These are phyloP conservation scores for Scenedesmus sp. DNA, from an alignment of 163 green algal species.

Conservation along the genomic window DNA sequence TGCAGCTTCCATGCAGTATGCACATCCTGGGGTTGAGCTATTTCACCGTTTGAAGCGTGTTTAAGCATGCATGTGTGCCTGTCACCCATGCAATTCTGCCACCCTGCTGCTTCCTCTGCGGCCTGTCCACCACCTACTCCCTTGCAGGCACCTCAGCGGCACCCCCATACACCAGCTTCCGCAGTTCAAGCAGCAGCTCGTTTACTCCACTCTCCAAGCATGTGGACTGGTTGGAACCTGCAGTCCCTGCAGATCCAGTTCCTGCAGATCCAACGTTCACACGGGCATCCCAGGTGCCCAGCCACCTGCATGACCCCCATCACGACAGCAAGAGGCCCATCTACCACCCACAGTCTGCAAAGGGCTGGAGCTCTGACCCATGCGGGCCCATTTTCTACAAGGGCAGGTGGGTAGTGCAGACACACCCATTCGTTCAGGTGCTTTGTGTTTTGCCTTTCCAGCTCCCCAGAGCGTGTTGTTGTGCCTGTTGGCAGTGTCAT, in stretches of 20 bases:
- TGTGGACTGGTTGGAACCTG: too few species aligned
- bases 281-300: not conserved
- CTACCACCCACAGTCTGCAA: conserved; percentile 67
- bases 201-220: not conserved
- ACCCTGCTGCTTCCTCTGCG: not conserved
- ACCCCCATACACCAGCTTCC: not conserved
- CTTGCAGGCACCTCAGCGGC: not conserved
- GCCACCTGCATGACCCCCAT: conserved; percentile 37
- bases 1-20: not conserved
- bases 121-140: not conserved
- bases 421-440: too few species aligned
- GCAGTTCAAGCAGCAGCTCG: not conserved
- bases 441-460: too few species aligned
- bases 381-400: conserved; percentile 81
- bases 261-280: conserved; percentile 11
- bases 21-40: not conserved
- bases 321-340: conserved; percentile 53
- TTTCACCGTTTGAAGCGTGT: not conserved
- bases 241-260: not conserved
- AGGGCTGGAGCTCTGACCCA: conserved; percentile 78
- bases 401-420: conserved; percentile 44
- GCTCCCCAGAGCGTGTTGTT: too few species aligned
- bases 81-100: not conserved
- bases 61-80: not conserved
- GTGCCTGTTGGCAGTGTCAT: too few species aligned